Percentiles rank a stretch among this genome's conserved stretches.
Conservation (phyloP, 768 basidiomycete genomes). For the Hericium coralloides region DNA sequence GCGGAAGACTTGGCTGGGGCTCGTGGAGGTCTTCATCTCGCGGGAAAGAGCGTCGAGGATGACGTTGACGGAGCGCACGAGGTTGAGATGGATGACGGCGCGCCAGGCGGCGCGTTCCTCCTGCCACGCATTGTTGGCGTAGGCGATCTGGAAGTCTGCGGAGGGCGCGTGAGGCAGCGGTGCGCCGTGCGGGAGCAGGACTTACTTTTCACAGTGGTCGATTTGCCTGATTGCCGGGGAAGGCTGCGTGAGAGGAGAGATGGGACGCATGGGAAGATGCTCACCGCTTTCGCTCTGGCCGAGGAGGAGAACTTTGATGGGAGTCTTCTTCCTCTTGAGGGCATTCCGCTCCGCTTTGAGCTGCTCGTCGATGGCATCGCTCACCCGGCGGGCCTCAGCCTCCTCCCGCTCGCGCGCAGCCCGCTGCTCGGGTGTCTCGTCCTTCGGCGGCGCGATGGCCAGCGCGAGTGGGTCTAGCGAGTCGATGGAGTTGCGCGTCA, state of each 20-base stretch:
- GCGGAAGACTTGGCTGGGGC: background rate
- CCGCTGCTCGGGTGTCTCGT: conserved; percentile 44
- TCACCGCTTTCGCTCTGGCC: conserved; percentile 28
- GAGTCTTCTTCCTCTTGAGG: conserved; percentile 20
- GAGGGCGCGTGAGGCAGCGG: conserved; percentile 18
- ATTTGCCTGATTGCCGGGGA: conserved; percentile 22
- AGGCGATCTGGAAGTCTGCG: conserved; percentile 66
- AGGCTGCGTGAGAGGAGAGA: background rate
- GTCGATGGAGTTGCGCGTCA: conserved; percentile 8
- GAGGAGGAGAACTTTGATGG: conserved; percentile 29
- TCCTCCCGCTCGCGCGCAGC: conserved; percentile 37
- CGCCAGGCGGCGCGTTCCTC: conserved; percentile 72
- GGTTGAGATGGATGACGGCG: conserved; percentile 70
- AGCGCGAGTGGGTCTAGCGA: conserved; percentile 51
- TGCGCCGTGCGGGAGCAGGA: background rate
- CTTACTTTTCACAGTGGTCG: conserved; percentile 33
- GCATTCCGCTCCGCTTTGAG: conserved; percentile 23
- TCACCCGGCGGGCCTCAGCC: conserved; percentile 48
- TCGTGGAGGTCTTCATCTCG: conserved; percentile 32
- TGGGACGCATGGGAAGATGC: conserved; percentile 2
- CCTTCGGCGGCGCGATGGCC: conserved; percentile 46
- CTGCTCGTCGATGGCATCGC: conserved; percentile 39
- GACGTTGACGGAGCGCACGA: conserved; percentile 59
- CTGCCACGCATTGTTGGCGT: conserved; percentile 52
- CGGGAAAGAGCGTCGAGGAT: conserved; percentile 54